Evolutionary conservation across 2,329 filamentous ascomycete species (phyloP).

Genomic region (Monosporascus sp.): DNA sequence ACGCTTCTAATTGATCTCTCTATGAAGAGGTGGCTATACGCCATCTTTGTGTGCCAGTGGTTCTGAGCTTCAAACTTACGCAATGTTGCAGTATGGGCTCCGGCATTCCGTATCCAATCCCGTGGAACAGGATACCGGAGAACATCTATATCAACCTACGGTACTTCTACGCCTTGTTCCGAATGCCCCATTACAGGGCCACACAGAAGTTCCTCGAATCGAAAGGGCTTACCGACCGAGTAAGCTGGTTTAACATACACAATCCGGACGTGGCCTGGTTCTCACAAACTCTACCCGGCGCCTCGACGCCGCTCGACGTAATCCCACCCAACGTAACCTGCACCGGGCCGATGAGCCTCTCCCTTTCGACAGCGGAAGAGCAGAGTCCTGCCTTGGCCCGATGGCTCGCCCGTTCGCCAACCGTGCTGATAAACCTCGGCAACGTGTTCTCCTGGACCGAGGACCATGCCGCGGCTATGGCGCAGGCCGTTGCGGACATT

Average conservation of each 20-base stretch:
- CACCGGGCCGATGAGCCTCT: constrained; percentile 12
- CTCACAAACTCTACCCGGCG: constrained; percentile 9
- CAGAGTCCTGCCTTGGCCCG: constrained; percentile 3
- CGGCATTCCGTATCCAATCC: constrained; percentile 14
- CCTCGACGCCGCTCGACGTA: constrained; percentile 10
- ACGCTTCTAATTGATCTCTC: no score
- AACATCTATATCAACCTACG: constrained; percentile 13
- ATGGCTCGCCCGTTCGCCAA: constrained; percentile 16
- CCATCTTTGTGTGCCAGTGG: no score
- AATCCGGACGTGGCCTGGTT: constrained; percentile 10
- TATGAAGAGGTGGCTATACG: no score
- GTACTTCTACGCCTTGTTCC: constrained; percentile 8
- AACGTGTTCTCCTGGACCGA: constrained; percentile 16
- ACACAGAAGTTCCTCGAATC: constrained; percentile 5
- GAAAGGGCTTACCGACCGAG: constrained; percentile 6
- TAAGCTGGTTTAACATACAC: constrained; percentile 7
- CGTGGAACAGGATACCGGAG: constrained; percentile 11
- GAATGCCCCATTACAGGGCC: constrained; percentile 3
- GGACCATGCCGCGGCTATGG: constrained; percentile 22
- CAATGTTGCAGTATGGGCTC: constrained; percentile 8
- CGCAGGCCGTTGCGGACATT: constrained; percentile 14
- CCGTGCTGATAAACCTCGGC: constrained; percentile 23
- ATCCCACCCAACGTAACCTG: constrained; percentile 14
- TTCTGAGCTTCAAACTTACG: no score
- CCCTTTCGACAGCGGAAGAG: constrained; percentile 6